phyloP scores from a whole-genome alignment of 2,329 filamentous ascomycete species.

The Cladophialophora psammophila region DNA sequence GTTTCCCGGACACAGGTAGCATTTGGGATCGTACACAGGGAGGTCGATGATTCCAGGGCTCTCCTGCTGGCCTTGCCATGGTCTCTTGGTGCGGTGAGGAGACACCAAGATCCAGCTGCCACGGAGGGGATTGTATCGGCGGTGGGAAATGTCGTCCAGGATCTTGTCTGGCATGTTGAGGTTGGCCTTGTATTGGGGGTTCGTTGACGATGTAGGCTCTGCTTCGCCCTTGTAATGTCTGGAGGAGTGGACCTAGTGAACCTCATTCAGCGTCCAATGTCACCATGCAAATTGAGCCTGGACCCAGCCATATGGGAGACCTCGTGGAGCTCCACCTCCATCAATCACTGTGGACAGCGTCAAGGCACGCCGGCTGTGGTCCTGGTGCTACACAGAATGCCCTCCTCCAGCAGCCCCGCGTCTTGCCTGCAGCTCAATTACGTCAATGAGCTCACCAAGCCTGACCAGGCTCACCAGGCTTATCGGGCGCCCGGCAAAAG shows the following conservation, averaged over 20 bases:
- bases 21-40: slow-evolving; percentile 86
- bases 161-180: slow-evolving; percentile 73
- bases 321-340: not conserved
- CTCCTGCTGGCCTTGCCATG: slow-evolving; percentile 92
- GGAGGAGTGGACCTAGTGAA: slow-evolving; percentile 3
- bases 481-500: slow-evolving; percentile 9
- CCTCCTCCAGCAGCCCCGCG: not conserved
- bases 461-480: not conserved
- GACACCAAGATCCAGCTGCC: slow-evolving; percentile 94
- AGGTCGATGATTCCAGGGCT: slow-evolving; percentile 70
- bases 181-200: not conserved
- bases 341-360: not conserved
- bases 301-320: not conserved
- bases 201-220: not conserved
- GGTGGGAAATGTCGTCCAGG: slow-evolving; percentile 94
- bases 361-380: not conserved
- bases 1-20: slow-evolving; percentile 94
- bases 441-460: slow-evolving; percentile 6
- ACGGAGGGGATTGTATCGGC: slow-evolving; percentile 89
- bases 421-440: slow-evolving; percentile 2
- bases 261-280: slow-evolving; percentile 1
- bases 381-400: not conserved
- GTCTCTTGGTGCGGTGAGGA: slow-evolving; percentile 93
- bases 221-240: not conserved
- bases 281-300: not conserved